Conservation (phyloP, 306 rosid species). For the Prunus davidiana region DNA sequence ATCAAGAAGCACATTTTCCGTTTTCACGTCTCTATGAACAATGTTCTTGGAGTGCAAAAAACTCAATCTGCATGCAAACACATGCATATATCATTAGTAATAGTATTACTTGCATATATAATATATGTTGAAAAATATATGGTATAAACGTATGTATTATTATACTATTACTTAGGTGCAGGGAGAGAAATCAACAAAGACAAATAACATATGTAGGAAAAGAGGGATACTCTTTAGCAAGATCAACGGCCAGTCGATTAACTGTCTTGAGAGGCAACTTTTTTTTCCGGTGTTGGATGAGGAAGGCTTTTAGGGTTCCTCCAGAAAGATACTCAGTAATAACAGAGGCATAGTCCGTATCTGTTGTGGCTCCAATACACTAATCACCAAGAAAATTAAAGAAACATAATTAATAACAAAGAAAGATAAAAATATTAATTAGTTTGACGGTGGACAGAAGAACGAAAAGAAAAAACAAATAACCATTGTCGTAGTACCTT, state of each 20-base stretch:
- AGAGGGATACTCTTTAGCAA: background rate
- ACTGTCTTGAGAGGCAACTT: background rate
- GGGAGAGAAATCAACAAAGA: no score
- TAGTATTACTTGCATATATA: background rate
- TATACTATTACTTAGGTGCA: no score
- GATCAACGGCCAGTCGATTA: background rate
- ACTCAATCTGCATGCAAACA: background rate
- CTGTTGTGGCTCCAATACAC: background rate
- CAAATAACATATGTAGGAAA: background rate
- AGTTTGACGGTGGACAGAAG: no score
- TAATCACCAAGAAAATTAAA: background rate
- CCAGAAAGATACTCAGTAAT: conserved; percentile 1
- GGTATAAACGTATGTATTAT: no score
- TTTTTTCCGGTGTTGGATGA: background rate
- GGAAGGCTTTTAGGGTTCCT: conserved; percentile 1
- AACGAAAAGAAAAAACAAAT: background rate
- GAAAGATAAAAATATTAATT: no score
- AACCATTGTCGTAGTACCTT: background rate
- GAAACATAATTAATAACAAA: background rate
- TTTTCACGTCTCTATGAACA: conserved; percentile 9
- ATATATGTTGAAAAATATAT: no score
- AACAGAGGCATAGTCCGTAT: background rate
- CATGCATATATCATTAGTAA: background rate
- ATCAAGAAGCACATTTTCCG: conserved; percentile 12
- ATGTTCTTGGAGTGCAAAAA: conserved; percentile 9